A percentile compares a stretch with the other conserved stretches of the same genome.
Conservation (phyloP, 768 basidiomycete species). For the Termitomyces sp. region DNA sequence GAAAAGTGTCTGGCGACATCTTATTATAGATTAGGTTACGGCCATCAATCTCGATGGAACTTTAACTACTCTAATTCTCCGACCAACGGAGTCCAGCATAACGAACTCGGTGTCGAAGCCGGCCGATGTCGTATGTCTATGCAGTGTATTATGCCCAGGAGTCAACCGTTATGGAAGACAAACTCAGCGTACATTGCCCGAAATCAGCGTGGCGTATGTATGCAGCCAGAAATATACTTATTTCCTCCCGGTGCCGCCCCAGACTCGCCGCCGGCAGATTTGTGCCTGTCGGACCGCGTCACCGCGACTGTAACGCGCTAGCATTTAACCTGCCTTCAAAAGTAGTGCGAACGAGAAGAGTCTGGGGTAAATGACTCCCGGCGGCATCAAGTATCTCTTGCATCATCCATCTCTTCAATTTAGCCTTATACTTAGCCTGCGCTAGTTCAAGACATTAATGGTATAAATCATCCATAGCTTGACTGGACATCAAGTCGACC, state of each 20-base stretch:
- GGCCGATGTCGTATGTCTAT: no score
- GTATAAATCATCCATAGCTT: no score
- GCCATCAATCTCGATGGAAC: conserved; percentile 8
- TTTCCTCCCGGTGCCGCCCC: not conserved
- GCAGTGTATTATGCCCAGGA: no score
- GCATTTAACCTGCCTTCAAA: not conserved
- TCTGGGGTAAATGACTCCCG: not conserved
- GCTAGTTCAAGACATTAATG: no score
- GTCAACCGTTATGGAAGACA: no score
- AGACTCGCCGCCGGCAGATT: not conserved
- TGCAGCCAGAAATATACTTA: not conserved
- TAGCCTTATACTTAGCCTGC: not conserved
- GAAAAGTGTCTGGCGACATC: conserved; percentile 3
- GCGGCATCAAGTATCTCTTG: not conserved
- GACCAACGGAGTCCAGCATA: not conserved
- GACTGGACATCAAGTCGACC: no score
- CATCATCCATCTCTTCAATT: not conserved
- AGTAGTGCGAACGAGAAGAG: not conserved
- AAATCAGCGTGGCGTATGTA: not conserved
- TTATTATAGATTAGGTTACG: conserved; percentile 17
- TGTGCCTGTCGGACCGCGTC: no score
- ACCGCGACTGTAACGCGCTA: no score
- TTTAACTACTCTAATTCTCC: conserved; percentile 51
- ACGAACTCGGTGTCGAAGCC: no score
- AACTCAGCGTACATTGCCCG: not conserved